These are phyloP conservation scores for Boletus insuetus DNA, from an alignment of 768 basidiomycete genomes.

Conservation along the genomic window DNA sequence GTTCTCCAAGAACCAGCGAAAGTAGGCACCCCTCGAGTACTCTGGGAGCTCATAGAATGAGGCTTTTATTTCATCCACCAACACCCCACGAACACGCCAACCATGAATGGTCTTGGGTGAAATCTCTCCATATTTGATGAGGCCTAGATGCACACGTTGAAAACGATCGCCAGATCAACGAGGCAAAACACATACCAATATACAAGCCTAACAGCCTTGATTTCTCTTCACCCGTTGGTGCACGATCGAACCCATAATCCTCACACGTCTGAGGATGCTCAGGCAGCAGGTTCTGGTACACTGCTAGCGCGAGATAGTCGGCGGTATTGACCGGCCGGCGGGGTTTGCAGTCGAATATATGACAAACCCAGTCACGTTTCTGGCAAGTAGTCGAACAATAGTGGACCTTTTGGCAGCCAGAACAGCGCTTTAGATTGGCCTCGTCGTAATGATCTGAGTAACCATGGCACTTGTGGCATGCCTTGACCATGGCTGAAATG, in stretches of 20 bases:
- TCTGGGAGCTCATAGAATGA: neutral
- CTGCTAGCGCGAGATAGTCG: neutral
- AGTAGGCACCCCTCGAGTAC: neutral
- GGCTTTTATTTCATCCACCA: constrained; percentile 1
- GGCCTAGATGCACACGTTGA: neutral
- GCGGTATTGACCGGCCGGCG: constrained; percentile 2
- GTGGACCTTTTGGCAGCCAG: constrained; percentile 1
- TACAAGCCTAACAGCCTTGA: neutral
- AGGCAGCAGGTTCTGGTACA: neutral
- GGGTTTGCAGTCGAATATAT: constrained; percentile 7
- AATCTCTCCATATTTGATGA: neutral
- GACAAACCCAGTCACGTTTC: neutral
- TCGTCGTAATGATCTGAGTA: neutral
- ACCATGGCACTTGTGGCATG: neutral
- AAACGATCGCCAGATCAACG: neutral
- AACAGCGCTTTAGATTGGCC: neutral
- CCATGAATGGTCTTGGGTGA: neutral
- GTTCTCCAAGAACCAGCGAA: constrained; percentile 3
- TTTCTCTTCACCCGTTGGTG: neutral
- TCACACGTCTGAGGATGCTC: neutral
- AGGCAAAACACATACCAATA: neutral
- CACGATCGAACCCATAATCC: constrained; percentile 2
- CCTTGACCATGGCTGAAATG: neutral
- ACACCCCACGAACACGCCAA: constrained; percentile 1
- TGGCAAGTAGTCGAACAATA: constrained; percentile 1